These are phyloP conservation scores for Funneliformis geosporum DNA, from an alignment of 192 early-diverging fungal species.

Conservation along the genomic window DNA sequence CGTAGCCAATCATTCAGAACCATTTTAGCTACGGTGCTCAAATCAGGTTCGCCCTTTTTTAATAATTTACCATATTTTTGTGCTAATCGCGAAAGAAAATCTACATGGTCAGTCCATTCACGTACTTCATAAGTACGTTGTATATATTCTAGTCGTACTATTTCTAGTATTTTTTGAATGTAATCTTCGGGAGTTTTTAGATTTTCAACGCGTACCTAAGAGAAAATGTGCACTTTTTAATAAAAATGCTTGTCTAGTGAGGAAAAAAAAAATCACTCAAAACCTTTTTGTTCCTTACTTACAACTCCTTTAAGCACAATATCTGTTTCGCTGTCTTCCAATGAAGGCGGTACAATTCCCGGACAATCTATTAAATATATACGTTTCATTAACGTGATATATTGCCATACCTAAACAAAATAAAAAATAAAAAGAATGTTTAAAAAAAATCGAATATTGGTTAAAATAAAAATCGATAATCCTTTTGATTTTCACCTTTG, in stretches of 20 bases:
- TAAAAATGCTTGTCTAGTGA: background rate
- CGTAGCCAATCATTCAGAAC: slow-evolving; percentile 98
- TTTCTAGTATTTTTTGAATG: slow-evolving; percentile 77
- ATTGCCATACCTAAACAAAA: slow-evolving; percentile 82
- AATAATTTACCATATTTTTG: slow-evolving; percentile 86
- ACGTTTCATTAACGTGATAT: slow-evolving; percentile 96
- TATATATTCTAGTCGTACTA: slow-evolving; percentile 90
- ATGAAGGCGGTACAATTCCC: slow-evolving; percentile 88
- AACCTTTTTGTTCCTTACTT: background rate
- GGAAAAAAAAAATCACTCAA: background rate
- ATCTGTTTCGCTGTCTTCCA: slow-evolving; percentile 89
- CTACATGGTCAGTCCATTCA: slow-evolving; percentile 82
- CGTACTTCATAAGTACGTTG: slow-evolving; percentile 88
- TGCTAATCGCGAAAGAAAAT: slow-evolving; percentile 90
- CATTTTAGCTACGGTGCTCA: slow-evolving; percentile 91
- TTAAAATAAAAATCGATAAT: background rate
- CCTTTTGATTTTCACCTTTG: slow-evolving; percentile 48
- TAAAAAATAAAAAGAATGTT: background rate
- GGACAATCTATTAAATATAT: slow-evolving; percentile 99
- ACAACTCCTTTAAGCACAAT: slow-evolving; percentile 97
- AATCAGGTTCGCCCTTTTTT: slow-evolving; percentile 96
- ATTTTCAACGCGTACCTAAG: slow-evolving; percentile 79
- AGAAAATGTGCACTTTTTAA: background rate
- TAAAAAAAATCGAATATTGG: background rate
- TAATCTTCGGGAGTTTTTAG: slow-evolving; percentile 87